These are phyloP conservation scores for Kernera saxatilis DNA, from an alignment of 345 rosid genomes.

Conservation along the genomic window DNA sequence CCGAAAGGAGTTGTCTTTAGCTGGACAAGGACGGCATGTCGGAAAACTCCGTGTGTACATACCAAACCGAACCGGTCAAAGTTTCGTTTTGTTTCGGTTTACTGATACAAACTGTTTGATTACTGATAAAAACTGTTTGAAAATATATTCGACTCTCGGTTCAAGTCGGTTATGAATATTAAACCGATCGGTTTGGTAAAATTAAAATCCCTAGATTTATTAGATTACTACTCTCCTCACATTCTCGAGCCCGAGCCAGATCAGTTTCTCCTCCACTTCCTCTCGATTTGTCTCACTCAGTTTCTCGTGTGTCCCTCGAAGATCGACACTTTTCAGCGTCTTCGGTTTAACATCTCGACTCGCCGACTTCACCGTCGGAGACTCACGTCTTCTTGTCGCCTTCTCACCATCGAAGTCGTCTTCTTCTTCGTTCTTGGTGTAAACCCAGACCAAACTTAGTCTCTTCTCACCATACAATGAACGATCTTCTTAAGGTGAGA, in stretches of 20 bases:
- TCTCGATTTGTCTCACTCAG: constrained; percentile 17
- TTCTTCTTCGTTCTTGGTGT: constrained; percentile 1
- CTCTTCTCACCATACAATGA: constrained; percentile 11
- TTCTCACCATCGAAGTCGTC: neutral
- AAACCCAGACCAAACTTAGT: neutral
- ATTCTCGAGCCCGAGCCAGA: constrained; percentile 8
- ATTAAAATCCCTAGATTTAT: constrained; percentile 21
- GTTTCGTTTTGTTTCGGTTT: neutral
- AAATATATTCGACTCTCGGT: neutral
- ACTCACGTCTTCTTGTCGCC: neutral
- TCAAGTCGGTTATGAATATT: neutral
- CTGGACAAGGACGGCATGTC: constrained; percentile 35
- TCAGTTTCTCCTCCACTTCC: constrained; percentile 11
- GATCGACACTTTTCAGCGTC: neutral
- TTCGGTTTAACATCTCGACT: neutral
- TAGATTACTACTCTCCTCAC: neutral
- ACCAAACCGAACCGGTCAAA: constrained; percentile 4
- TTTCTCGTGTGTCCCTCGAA: neutral
- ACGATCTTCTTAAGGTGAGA: constrained; percentile 36
- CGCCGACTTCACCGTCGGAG: neutral
- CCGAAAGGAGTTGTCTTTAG: constrained; percentile 16
- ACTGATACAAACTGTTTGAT: neutral
- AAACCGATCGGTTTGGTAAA: neutral
- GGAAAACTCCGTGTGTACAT: neutral
- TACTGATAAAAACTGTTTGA: too few relatives aligned